Conservation (phyloP, 164 flowering plant genomes). For the Dillenia suffruticosa region DNA sequence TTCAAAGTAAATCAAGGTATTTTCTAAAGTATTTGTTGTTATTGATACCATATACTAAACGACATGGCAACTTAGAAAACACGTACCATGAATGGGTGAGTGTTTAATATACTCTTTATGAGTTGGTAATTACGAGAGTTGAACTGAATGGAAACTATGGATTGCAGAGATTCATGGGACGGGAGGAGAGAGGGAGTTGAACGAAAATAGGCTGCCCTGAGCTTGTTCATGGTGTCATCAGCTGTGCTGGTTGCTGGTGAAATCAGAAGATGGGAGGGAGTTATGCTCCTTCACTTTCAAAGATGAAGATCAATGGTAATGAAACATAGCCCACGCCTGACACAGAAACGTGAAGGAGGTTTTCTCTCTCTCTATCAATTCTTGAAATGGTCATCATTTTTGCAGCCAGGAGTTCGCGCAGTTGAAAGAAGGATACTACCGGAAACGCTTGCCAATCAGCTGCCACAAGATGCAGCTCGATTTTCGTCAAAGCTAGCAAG, state of each 20-base stretch:
- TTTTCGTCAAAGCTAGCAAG: constrained; percentile 67
- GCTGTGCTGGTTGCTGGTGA: constrained; percentile 82
- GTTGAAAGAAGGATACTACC: constrained; percentile 83
- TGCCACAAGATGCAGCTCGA: constrained; percentile 51
- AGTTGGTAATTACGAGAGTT: no score
- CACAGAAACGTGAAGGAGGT: neutral
- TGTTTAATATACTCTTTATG: no score
- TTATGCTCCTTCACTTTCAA: constrained; percentile 82
- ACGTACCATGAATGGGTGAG: no score
- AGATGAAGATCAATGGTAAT: constrained; percentile 73
- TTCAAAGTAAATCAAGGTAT: no score
- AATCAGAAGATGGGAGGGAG: constrained; percentile 70
- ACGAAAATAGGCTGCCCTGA: constrained; percentile 13
- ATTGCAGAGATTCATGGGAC: no score
- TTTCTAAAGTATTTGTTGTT: no score
- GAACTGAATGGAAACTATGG: no score
- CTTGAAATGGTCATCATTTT: no score
- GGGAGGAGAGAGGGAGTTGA: no score
- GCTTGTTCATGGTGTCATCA: constrained; percentile 39
- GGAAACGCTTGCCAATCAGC: constrained; percentile 66
- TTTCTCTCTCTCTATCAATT: neutral
- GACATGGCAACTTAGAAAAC: no score
- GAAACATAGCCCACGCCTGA: neutral
- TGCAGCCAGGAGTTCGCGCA: constrained; percentile 92
- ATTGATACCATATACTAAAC: no score